Conservation (phyloP, 352 stramenopile genomes). For the Phytophthora brassicae region DNA sequence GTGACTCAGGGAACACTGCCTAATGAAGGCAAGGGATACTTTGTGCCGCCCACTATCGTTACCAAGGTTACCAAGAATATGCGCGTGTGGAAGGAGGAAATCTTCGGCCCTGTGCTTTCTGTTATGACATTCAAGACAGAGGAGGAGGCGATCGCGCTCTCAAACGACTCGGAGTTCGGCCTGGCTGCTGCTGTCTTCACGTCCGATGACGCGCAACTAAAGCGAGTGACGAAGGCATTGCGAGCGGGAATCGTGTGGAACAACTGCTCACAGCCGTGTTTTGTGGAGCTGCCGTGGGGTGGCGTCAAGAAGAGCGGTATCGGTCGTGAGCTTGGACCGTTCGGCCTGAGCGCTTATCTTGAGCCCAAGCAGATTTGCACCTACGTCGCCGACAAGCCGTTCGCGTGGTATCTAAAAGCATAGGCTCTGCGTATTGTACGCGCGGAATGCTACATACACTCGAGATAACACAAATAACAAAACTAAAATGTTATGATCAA, state of each 20-base stretch:
- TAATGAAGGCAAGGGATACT: constrained; percentile 70
- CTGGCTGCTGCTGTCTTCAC: constrained; percentile 89
- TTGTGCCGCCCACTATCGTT: constrained; percentile 93
- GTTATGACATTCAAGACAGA: constrained; percentile 88
- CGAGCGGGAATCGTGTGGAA: constrained; percentile 92
- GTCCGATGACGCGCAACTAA: constrained; percentile 74
- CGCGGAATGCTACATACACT: too few species aligned
- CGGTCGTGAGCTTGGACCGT: constrained; percentile 73
- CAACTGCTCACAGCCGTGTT: constrained; percentile 92
- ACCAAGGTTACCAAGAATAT: constrained; percentile 71
- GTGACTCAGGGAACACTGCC: constrained; percentile 74
- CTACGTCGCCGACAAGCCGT: constrained; percentile 67
- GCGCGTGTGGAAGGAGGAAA: constrained; percentile 87
- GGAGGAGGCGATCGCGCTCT: constrained; percentile 81
- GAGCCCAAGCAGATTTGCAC: constrained; percentile 77
- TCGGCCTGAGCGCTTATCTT: constrained; percentile 67
- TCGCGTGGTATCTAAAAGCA: constrained; percentile 55
- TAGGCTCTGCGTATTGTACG: constrained; percentile 1
- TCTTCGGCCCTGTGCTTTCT: constrained; percentile 89
- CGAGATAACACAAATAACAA: too few species aligned
- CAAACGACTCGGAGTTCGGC: constrained; percentile 86
- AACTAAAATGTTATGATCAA: too few species aligned
- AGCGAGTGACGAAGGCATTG: constrained; percentile 84
- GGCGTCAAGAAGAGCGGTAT: constrained; percentile 85
- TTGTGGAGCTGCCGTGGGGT: constrained; percentile 81